phyloP scores from a whole-genome alignment of 2,329 filamentous ascomycete genomes.

The Teratosphaeria pseudoeucalypti region DNA sequence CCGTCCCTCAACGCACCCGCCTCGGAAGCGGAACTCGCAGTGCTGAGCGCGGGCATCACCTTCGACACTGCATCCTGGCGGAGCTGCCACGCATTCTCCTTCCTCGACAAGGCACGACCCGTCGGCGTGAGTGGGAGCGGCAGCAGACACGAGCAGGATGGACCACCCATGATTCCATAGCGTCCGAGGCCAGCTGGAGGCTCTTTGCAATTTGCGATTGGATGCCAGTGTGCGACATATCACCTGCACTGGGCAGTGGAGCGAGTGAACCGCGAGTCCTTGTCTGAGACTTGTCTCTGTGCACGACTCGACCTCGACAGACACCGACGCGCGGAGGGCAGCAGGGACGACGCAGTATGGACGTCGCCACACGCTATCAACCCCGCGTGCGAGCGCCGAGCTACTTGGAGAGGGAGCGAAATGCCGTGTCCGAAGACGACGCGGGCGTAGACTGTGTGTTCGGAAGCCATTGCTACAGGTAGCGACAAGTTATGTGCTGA shows the following conservation, averaged over 20 bases:
- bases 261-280: background rate
- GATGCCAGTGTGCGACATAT: background rate
- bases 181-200: background rate
- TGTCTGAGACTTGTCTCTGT: background rate
- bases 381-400: constrained; percentile 18
- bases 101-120: background rate
- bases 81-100: background rate
- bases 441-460: constrained; percentile 22
- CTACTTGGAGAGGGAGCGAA: constrained; percentile 15
- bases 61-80: background rate
- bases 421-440: constrained; percentile 18
- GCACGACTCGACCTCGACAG: background rate
- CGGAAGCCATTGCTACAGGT: background rate
- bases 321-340: background rate
- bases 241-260: background rate
- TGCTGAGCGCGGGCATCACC: background rate
- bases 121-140: background rate
- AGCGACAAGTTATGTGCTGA: background rate
- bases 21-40: background rate
- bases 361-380: constrained; percentile 23
- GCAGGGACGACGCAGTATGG: constrained; percentile 14
- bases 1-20: background rate
- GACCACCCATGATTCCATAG: background rate
- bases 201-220: background rate
- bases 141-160: background rate